Evolutionary conservation across 371 early-diverging fungal genomes (phyloP), one percentile per base, ranked within the genome.

Genomic region (Gilbertella persicaria): DNA sequence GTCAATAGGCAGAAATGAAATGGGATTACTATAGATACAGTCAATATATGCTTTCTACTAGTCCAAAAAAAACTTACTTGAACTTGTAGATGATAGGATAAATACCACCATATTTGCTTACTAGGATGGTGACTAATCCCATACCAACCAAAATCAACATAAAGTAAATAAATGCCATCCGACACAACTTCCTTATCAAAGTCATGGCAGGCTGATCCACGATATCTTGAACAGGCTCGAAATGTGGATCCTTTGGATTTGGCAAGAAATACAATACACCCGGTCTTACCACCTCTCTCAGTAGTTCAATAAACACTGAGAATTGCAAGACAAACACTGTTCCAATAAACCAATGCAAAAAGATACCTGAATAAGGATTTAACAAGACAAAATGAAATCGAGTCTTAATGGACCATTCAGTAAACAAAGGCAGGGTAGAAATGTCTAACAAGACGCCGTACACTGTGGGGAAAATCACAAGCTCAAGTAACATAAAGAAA

Each of bases 261-360:
- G 92, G 86, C 42, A 94, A 85, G 62, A 95, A 95, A 91, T 93
- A 94, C 74, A 95, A 74, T 24, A 94, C 91, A n/a, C 95, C 95
- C 0, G 89, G 90, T 0, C 95, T 85, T 16, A 94, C 80, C 1
- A 90, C 75, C 35, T 83, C 80, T 12, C 95, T 81, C 16, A 90
- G 85, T 24, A 79, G 67, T 13, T 81, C 50, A 16, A 94, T 82
- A 60, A 91, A 90, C 6, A 79, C 62, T 1, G 95, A 85, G 72
- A 94, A 89, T 48, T 89, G 82, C 54, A 90, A 88, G 87, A 94
- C 91, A 62, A 93, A 93, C 3, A 81, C 79, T 6, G 95, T 92
- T 0, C 96, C 96, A 1, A 83, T 64, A 52, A 94, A 82, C 96
- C 94, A 95, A 60, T 93, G 92, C 54, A 91, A 66, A 50, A 91